These are phyloP conservation scores for Populus alba DNA, from an alignment of 345 rosid genomes.

Conservation along the genomic window DNA sequence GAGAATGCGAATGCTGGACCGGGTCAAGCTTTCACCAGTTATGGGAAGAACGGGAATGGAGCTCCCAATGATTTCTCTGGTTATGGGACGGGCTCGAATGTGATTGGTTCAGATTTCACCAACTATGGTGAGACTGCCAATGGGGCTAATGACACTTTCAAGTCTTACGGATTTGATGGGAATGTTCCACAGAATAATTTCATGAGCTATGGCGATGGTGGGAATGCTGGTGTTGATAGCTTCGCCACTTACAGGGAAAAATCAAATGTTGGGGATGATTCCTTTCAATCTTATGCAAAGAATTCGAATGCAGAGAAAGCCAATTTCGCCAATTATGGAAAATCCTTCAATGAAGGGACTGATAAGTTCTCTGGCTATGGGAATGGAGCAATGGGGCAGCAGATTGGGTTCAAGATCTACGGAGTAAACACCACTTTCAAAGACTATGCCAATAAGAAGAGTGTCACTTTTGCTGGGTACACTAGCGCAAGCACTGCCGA, in stretches of 20 bases:
- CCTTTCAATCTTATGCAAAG: conserved; percentile 33
- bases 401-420: conserved; percentile 25
- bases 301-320: conserved; percentile 16
- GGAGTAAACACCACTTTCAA: conserved; percentile 30
- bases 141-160: conserved; percentile 59
- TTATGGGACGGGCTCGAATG: conserved; percentile 59
- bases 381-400: conserved; percentile 1
- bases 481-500: not conserved
- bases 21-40: conserved; percentile 45
- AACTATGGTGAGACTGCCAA: conserved; percentile 62
- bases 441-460: conserved; percentile 29
- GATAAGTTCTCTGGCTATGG: conserved; percentile 31
- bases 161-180: conserved; percentile 56
- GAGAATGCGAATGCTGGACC: conserved; percentile 52
- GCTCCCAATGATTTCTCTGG: conserved; percentile 47
- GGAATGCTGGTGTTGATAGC: conserved; percentile 6
- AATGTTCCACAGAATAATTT: conserved; percentile 66
- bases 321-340: conserved; percentile 27
- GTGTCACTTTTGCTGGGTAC: conserved; percentile 15
- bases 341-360: conserved; percentile 33
- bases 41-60: conserved; percentile 71
- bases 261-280: conserved; percentile 36
- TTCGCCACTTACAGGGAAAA: conserved; percentile 29
- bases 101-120: conserved; percentile 58
- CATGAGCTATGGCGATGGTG: conserved; percentile 43